These are phyloP conservation scores for Fusarium xyrophilum DNA, from an alignment of 2,329 filamentous ascomycete genomes.

Conservation along the genomic window DNA sequence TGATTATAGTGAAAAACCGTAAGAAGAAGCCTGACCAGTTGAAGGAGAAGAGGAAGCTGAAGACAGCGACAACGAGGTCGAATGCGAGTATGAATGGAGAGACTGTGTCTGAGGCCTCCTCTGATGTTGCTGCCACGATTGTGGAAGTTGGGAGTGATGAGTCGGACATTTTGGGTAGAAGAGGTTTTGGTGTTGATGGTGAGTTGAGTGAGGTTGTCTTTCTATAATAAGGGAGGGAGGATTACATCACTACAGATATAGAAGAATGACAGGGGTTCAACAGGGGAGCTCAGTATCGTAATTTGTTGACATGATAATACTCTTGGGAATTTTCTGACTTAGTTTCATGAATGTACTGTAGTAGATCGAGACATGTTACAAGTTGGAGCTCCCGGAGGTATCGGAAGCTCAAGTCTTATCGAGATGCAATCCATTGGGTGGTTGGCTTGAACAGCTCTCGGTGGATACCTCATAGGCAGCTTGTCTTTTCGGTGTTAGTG, in stretches of 20 bases:
- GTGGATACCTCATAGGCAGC: constrained; percentile 21
- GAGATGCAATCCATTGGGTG: constrained; percentile 13
- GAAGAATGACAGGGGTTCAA: not conserved
- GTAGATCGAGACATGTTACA: not conserved
- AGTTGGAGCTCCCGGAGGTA: constrained; percentile 6
- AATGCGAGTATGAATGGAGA: constrained; percentile 35
- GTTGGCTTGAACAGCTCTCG: constrained; percentile 9
- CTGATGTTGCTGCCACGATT: constrained; percentile 14
- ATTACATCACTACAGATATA: constrained; percentile 27
- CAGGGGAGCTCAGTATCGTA: not conserved
- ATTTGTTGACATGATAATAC: not conserved
- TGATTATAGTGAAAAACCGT: constrained; percentile 34
- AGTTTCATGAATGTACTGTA: not conserved
- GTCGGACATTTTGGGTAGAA: constrained; percentile 23
- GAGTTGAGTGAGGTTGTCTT: constrained; percentile 2
- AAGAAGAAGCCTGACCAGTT: constrained; percentile 40
- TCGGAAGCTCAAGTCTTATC: constrained; percentile 15
- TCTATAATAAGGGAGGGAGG: constrained; percentile 1
- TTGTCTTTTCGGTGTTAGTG: constrained; percentile 9
- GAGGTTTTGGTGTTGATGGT: constrained; percentile 1
- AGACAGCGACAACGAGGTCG: constrained; percentile 38
- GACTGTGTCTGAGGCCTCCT: constrained; percentile 21
- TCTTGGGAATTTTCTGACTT: too few relatives aligned
- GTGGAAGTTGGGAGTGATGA: constrained; percentile 18
- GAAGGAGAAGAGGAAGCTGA: constrained; percentile 41